Conservation (phyloP, 768 basidiomycete genomes). For the Lactarius hatsudake region DNA sequence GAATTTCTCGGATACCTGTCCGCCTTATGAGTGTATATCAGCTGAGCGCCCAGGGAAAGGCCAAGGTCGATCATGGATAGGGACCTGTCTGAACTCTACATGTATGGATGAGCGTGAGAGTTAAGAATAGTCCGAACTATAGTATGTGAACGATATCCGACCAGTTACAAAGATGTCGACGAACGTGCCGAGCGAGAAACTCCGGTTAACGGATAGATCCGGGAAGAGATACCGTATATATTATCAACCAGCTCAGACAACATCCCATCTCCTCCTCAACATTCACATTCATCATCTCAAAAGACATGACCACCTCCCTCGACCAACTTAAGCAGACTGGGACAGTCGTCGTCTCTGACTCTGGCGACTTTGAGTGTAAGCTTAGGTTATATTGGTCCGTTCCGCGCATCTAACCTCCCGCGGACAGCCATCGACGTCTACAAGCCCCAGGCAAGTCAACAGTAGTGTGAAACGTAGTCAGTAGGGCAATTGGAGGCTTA, state of each 20-base stretch:
- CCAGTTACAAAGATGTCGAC: not conserved
- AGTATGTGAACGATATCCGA: not conserved
- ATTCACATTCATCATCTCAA: conserved; percentile 23
- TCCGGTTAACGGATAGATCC: conserved; percentile 14
- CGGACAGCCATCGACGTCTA: conserved; percentile 83
- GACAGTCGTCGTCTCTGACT: conserved; percentile 96
- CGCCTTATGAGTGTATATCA: not conserved
- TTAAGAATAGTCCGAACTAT: not conserved
- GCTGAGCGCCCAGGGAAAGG: not conserved
- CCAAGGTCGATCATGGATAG: too few species aligned
- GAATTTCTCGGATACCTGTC: not conserved
- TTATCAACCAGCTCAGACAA: not conserved
- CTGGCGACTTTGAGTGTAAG: conserved; percentile 89
- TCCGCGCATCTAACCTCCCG: conserved; percentile 21
- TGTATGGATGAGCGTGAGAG: not conserved
- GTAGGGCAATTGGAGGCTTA: conserved; percentile 2
- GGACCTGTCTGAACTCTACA: not conserved
- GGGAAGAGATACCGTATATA: conserved; percentile 16
- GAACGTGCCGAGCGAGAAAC: not conserved
- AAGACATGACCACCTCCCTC: conserved; percentile 69
- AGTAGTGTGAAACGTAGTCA: not conserved
- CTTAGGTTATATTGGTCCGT: conserved; percentile 8
- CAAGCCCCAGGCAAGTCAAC: conserved; percentile 75
- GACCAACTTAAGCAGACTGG: conserved; percentile 87
- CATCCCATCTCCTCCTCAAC: not conserved